A percentile compares a stretch with the other conserved stretches of the same genome.
Conservation (phyloP, 2,329 filamentous ascomycete species). For the Clonostachys byssicola region DNA sequence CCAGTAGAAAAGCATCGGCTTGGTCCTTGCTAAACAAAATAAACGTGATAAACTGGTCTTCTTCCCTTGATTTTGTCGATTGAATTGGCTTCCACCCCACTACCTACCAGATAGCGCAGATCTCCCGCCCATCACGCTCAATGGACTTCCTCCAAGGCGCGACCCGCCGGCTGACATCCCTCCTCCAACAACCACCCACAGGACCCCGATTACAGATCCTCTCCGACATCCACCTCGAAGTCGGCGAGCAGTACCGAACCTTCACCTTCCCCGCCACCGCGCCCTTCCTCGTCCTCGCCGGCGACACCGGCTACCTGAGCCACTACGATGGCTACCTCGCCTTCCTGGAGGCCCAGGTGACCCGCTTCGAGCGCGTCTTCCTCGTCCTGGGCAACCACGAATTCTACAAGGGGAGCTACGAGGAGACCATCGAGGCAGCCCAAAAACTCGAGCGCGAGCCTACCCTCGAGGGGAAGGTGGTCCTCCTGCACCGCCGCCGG, state of each 20-base stretch:
- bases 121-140: no score
- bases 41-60: no score
- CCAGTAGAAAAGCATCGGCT: no score
- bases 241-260: conserved; percentile 32
- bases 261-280: conserved; percentile 33
- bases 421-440: conserved; percentile 28
- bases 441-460: conserved; percentile 29
- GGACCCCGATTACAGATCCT: conserved; percentile 21
- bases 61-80: no score
- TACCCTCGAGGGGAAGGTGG: conserved; percentile 25
- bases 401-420: conserved; percentile 39
- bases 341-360: conserved; percentile 36
- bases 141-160: no score
- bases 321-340: conserved; percentile 37
- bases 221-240: conserved; percentile 47
- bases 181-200: background rate
- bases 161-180: no score
- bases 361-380: conserved; percentile 36
- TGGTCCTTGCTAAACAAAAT: no score
- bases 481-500: conserved; percentile 32
- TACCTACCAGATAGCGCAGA: no score
- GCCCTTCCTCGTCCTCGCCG: conserved; percentile 38
- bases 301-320: conserved; percentile 44
- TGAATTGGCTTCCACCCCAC: no score
- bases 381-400: conserved; percentile 51